A percentile compares a stretch with the other conserved stretches of the same genome.
Evolutionary conservation across 352 stramenopile species (phyloP).

Genomic region (Pythium periplocum): DNA sequence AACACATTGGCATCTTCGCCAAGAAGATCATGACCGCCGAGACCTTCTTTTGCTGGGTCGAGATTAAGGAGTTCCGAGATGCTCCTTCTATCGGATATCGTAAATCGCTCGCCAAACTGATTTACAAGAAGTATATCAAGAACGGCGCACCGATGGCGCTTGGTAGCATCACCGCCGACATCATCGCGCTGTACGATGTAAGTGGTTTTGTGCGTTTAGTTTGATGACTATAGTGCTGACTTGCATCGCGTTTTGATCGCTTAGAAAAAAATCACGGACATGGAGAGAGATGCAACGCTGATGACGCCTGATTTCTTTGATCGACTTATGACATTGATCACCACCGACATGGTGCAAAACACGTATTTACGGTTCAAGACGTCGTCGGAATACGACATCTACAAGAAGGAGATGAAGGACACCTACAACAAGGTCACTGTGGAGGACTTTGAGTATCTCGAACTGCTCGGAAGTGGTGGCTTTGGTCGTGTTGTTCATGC

Average conservation of each 20-base stretch:
- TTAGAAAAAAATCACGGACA: constrained; percentile 59
- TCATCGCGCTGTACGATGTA: constrained; percentile 67
- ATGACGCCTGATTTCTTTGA: constrained; percentile 71
- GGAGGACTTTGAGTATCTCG: constrained; percentile 80
- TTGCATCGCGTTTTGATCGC: constrained; percentile 4
- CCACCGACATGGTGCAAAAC: constrained; percentile 76
- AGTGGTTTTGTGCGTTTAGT: constrained; percentile 6
- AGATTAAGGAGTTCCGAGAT: constrained; percentile 80
- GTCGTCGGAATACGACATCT: constrained; percentile 58
- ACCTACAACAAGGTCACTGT: constrained; percentile 86
- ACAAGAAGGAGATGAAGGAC: constrained; percentile 78
- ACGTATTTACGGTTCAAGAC: constrained; percentile 77
- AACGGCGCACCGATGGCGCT: constrained; percentile 68
- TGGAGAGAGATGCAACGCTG: constrained; percentile 30
- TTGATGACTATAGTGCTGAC: background rate
- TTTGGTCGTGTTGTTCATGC: constrained; percentile 89
- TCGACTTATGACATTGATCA: constrained; percentile 56
- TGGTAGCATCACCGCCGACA: constrained; percentile 65
- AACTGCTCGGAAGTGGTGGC: constrained; percentile 85
- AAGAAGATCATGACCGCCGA: constrained; percentile 83
- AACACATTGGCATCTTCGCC: constrained; percentile 72
- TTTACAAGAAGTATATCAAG: constrained; percentile 85
- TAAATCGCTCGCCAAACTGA: constrained; percentile 73
- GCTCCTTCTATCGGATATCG: constrained; percentile 60
- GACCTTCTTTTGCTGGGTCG: constrained; percentile 84